Evolutionary conservation across 2,329 filamentous ascomycete genomes (phyloP).

Genomic region (Phialocephala sp.): DNA sequence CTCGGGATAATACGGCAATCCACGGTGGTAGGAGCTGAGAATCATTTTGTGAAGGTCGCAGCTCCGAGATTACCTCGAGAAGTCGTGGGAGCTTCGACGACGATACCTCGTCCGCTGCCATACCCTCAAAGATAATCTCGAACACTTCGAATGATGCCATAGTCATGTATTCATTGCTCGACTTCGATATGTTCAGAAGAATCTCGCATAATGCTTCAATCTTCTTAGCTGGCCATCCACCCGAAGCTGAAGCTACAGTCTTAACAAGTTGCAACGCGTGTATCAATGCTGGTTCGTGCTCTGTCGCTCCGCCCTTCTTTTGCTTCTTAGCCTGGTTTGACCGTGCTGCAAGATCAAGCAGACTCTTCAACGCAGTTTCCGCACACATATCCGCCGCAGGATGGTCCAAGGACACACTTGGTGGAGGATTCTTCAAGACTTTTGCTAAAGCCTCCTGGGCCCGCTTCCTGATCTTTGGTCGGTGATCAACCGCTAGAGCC

Average conservation of each 20-base stretch:
- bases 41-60: slow-evolving; percentile 91
- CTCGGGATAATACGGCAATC: slow-evolving; percentile 93
- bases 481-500: slow-evolving; percentile 80
- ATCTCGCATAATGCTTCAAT: slow-evolving; percentile 92
- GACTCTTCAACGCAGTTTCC: slow-evolving; percentile 81
- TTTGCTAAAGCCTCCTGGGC: slow-evolving; percentile 87
- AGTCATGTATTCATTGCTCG: slow-evolving; percentile 92
- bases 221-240: slow-evolving; percentile 95
- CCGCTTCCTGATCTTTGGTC: slow-evolving; percentile 92
- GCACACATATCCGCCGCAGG: slow-evolving; percentile 97
- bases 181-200: slow-evolving; percentile 84
- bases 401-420: slow-evolving; percentile 90
- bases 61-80: slow-evolving; percentile 87
- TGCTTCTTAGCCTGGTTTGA: slow-evolving; percentile 70
- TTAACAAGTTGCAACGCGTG: slow-evolving; percentile 93
- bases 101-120: slow-evolving; percentile 83
- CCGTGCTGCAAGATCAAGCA: slow-evolving; percentile 74
- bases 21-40: slow-evolving; percentile 93
- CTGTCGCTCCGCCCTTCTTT: slow-evolving; percentile 62
- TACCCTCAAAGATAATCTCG: slow-evolving; percentile 92
- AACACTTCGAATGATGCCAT: slow-evolving; percentile 98
- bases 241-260: slow-evolving; percentile 82
- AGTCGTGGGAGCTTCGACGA: slow-evolving; percentile 89
- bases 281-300: slow-evolving; percentile 83
- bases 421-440: slow-evolving; percentile 83